A percentile compares a stretch with the other conserved stretches of the same genome.
These are phyloP conservation scores for Myxozyma neglecta DNA, from an alignment of 805 yeast genomes.

Conservation along the genomic window DNA sequence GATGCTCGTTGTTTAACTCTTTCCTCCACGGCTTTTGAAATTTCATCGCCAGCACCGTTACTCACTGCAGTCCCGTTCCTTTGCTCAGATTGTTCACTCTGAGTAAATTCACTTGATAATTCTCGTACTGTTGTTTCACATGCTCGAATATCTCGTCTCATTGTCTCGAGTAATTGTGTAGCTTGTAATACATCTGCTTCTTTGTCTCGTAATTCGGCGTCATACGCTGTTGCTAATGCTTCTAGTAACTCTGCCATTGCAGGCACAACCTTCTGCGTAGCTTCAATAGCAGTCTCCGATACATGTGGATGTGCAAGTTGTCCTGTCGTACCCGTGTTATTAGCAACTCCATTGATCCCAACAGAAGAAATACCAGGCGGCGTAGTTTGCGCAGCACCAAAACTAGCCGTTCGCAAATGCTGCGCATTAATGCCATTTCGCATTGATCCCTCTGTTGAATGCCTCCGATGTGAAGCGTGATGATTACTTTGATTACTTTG, in stretches of 20 bases:
- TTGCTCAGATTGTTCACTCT: conserved; percentile 6
- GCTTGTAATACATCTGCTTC: conserved; percentile 56
- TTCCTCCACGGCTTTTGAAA: conserved; percentile 32
- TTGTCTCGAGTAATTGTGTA: conserved; percentile 44
- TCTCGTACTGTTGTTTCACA: conserved; percentile 40
- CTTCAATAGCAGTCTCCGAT: conserved; percentile 57
- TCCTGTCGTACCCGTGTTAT: background rate
- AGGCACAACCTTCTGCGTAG: conserved; percentile 50
- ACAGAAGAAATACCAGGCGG: background rate
- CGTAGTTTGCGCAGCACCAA: background rate
- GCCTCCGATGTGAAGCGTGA: background rate
- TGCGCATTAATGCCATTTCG: background rate
- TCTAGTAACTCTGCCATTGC: conserved; percentile 40
- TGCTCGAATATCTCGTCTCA: conserved; percentile 45
- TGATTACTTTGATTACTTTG: background rate
- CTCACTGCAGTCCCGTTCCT: background rate
- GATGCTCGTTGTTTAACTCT: conserved; percentile 38
- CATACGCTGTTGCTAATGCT: conserved; percentile 51
- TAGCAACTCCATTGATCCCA: background rate
- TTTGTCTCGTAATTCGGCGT: conserved; percentile 54
- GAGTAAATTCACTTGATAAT: conserved; percentile 26
- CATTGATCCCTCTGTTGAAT: background rate
- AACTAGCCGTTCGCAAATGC: background rate
- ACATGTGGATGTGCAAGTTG: conserved; percentile 41
- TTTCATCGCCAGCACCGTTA: background rate